These are phyloP conservation scores for Xanthoparmelia taractica DNA, from an alignment of 495 filamentous ascomycete species.

Conservation along the genomic window DNA sequence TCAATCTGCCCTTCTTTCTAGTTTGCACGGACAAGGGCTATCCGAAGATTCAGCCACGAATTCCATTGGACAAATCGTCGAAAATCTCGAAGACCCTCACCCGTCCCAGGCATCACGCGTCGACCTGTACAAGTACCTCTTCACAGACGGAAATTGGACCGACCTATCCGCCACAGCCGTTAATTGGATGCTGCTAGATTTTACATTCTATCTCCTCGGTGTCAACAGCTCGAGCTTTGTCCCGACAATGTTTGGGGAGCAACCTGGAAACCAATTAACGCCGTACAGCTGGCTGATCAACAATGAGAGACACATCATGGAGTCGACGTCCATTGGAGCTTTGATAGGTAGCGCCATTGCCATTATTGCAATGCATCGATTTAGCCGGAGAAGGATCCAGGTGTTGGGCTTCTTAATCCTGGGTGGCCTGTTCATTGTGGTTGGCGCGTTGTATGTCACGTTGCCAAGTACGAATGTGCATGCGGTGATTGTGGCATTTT, in stretches of 20 bases:
- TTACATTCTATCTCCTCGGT: constrained; percentile 51
- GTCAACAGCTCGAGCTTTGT: constrained; percentile 35
- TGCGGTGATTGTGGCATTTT: constrained; percentile 45
- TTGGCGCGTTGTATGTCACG: constrained; percentile 42
- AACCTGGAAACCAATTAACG: constrained; percentile 18
- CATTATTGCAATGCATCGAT: constrained; percentile 38
- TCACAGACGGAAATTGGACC: constrained; percentile 45
- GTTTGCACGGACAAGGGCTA: neutral
- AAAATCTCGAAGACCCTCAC: constrained; percentile 36
- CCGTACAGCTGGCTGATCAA: constrained; percentile 28
- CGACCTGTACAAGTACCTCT: constrained; percentile 44
- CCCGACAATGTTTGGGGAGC: constrained; percentile 33
- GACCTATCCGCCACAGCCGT: constrained; percentile 43
- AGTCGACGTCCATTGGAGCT: constrained; percentile 35
- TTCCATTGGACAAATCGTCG: constrained; percentile 5
- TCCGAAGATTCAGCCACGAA: neutral
- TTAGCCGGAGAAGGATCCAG: constrained; percentile 43
- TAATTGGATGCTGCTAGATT: constrained; percentile 48
- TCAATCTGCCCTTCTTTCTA: constrained; percentile 6
- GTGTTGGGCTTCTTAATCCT: constrained; percentile 44
- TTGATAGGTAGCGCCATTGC: constrained; percentile 41
- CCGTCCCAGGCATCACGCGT: constrained; percentile 38
- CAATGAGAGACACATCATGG: constrained; percentile 33
- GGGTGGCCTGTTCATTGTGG: constrained; percentile 41
- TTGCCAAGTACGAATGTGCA: constrained; percentile 32